Base-by-base conservation (phyloP, 1,139 yeast genomes). In the Eremothecium coryli region DNA sequence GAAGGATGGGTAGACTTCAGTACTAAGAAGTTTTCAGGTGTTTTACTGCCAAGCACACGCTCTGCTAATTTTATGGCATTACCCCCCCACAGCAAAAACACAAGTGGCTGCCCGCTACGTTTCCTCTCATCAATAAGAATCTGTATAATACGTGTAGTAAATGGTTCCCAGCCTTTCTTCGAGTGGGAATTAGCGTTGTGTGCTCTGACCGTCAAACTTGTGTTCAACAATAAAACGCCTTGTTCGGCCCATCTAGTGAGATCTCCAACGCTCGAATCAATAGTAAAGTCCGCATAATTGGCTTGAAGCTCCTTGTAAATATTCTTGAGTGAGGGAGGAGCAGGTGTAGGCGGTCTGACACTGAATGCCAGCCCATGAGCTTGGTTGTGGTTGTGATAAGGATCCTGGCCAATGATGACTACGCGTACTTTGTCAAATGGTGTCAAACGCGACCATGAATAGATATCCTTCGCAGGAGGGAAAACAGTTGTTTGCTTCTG, bases 291-390 rank as follows among this genome's bases (percentile, higher is more conserved):
- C 0, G 93, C 82, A 49, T 76, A 90, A 54, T 86, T 93, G 23
- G 65, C 68, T 35, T 68, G 62, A 12, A 90, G 60, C 10, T 85
- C 78, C 53, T 86, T 90, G 65, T 80, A 93, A 38, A 90, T 93
- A 53, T 90, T 90, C 36, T 74, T 67, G 43, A 90, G 65, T 2
- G 96, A 85, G 1, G 99, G 98, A 2, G 99, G 99, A 0, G 94
- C 74, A 4, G 65, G 72, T 1, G 85, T 77, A 2, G 95, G 95
- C 22, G 82, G 80, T 33, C 75, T 67, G 2, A 90, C 98, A 9
- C 93, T 81, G 50, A 90, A 90, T 4, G 98, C 97, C 18, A 90
- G 64, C 0, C 99, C 99, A 52, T 90, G 98, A 0, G 99, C 99
- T 56, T 90, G 98, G 51, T 82, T 82, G 47, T 60, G 61, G 53